phyloP scores from a whole-genome alignment of 495 filamentous ascomycete species.

The Hypoxylon crocopeplum region DNA sequence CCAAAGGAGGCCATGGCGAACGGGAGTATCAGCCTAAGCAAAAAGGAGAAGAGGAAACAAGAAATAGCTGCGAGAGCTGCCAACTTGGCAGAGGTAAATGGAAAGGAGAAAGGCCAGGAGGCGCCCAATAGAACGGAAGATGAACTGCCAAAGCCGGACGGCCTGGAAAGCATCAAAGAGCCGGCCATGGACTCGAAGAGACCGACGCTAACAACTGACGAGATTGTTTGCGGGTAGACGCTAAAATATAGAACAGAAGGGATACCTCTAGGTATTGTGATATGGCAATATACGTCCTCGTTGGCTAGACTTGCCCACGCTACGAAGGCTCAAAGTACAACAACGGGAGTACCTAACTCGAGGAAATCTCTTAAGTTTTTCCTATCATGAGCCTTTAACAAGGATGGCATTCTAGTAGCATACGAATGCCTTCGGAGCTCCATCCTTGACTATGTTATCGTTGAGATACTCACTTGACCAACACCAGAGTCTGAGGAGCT shows the following conservation, averaged over 20 bases:
- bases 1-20: slow-evolving; percentile 87
- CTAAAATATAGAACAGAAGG: slow-evolving; percentile 17
- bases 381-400: too few species aligned
- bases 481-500: too few species aligned
- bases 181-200: slow-evolving; percentile 26
- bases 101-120: not conserved
- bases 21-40: slow-evolving; percentile 73
- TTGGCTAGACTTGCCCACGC: too few species aligned
- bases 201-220: slow-evolving; percentile 21
- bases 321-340: too few species aligned
- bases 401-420: too few species aligned
- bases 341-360: too few species aligned
- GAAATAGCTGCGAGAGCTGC: slow-evolving; percentile 29
- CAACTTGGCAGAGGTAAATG: not conserved
- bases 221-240: slow-evolving; percentile 40
- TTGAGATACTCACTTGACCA: too few species aligned
- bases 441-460: too few species aligned
- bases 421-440: too few species aligned
- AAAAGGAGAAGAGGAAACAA: slow-evolving; percentile 54
- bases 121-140: slow-evolving; percentile 28
- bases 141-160: slow-evolving; percentile 37
- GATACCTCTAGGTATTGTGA: slow-evolving; percentile 23
- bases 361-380: too few species aligned
- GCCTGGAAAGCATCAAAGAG: slow-evolving; percentile 38
- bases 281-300: not conserved